Conservation (phyloP, 371 early-diverging fungal genomes). For the Zychaea mexicana region DNA sequence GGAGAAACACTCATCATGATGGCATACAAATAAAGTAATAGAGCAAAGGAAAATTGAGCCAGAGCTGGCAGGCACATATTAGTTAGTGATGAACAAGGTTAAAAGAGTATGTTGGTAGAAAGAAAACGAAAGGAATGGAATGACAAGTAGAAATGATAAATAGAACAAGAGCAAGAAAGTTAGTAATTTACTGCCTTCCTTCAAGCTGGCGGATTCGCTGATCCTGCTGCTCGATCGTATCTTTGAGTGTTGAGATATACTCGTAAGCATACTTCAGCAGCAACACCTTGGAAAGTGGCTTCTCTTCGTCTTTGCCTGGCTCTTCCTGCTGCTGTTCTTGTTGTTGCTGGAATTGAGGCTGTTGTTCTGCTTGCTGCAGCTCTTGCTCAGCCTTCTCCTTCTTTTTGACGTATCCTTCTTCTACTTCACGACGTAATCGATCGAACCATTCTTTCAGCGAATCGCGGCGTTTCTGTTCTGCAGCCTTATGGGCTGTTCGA, state of each 20-base stretch:
- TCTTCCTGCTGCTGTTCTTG: background rate
- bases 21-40: background rate
- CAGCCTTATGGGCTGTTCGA: slow-evolving; percentile 85
- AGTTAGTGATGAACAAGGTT: background rate
- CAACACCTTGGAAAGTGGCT: slow-evolving; percentile 52
- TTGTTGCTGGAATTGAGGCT: background rate
- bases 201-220: slow-evolving; percentile 13
- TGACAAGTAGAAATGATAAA: background rate
- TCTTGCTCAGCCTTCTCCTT: slow-evolving; percentile 9
- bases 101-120: background rate
- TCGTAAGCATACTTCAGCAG: slow-evolving; percentile 57
- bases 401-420: slow-evolving; percentile 60
- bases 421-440: slow-evolving; percentile 68
- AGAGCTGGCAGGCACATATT: background rate
- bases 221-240: slow-evolving; percentile 30
- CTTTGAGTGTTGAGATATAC: slow-evolving; percentile 57
- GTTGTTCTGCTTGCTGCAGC: background rate
- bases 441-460: slow-evolving; percentile 87
- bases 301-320: slow-evolving; percentile 14
- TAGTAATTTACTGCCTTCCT: background rate
- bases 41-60: no score
- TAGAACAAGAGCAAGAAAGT: background rate
- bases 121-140: background rate
- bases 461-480: slow-evolving; percentile 93
- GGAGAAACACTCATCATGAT: background rate